Conservation (phyloP, 345 rosid species). For the Populus deltoides region DNA sequence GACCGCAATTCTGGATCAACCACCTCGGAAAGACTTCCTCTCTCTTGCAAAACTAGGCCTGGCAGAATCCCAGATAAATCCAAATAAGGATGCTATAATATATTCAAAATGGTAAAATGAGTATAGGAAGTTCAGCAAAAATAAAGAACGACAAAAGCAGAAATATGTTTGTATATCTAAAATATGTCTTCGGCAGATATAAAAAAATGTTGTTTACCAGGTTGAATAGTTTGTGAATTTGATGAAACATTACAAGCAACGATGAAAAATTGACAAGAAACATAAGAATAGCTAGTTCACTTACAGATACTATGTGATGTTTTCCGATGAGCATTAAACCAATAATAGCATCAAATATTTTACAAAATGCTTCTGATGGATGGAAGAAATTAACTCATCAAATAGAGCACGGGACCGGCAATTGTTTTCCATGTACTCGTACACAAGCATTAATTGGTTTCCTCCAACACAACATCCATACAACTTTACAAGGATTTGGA, state of each 20-base stretch:
- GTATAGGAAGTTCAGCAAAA: background rate
- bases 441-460: constrained; percentile 25
- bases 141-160: background rate
- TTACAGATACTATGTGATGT: no score
- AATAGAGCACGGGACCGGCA: constrained; percentile 29
- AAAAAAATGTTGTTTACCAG: background rate
- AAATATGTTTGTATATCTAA: background rate
- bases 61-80: background rate
- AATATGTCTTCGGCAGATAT: background rate
- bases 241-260: background rate
- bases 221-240: background rate
- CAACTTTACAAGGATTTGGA: constrained; percentile 26
- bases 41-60: constrained; percentile 85
- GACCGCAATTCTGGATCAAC: constrained; percentile 59
- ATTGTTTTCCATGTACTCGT: constrained; percentile 32
- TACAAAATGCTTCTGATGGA: background rate
- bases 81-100: background rate
- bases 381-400: constrained; percentile 14
- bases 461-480: constrained; percentile 34
- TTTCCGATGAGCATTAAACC: no score
- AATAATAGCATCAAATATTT: no score
- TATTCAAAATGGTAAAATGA: background rate
- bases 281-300: no score
- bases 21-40: constrained; percentile 55
- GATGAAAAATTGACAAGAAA: background rate